phyloP scores from a whole-genome alignment of 2,329 filamentous ascomycete species.

The Phaeosphaeriaceae sp. region DNA sequence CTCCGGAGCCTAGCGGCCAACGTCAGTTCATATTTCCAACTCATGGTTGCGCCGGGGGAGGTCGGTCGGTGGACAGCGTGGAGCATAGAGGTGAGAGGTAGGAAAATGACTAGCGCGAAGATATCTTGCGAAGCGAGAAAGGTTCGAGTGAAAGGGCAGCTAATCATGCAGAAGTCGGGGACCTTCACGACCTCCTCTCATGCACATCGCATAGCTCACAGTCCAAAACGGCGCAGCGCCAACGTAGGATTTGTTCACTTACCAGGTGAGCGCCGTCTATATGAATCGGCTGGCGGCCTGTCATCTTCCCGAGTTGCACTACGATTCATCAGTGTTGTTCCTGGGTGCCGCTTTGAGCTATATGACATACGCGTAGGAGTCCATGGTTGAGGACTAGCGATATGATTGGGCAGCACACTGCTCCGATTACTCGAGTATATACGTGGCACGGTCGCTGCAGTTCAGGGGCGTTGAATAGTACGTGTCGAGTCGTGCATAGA shows the following conservation, averaged over 20 bases:
- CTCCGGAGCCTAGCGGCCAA: conserved; percentile 29
- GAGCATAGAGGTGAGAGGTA: background rate
- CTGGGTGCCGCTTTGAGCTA: background rate
- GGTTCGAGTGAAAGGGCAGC: background rate
- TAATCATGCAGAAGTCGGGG: background rate
- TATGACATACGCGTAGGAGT: conserved; percentile 47
- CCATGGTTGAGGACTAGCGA: conserved; percentile 32
- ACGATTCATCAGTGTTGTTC: conserved; percentile 21
- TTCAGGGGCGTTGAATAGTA: conserved; percentile 18
- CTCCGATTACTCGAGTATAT: background rate
- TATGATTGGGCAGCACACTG: background rate
- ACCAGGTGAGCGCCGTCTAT: conserved; percentile 74
- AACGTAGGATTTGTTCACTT: conserved; percentile 43
- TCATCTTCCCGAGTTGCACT: conserved; percentile 61
- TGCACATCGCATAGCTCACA: background rate
- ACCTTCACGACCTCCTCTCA: background rate
- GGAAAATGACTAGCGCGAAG: background rate
- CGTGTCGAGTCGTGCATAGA: conserved; percentile 28
- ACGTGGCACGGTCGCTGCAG: conserved; percentile 9
- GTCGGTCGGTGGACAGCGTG: background rate
- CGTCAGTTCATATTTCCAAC: conserved; percentile 9
- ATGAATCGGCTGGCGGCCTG: conserved; percentile 55
- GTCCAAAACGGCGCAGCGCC: background rate
- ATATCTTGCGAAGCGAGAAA: background rate
- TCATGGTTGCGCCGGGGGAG: background rate